Percentiles rank a stretch among this genome's conserved stretches.
Evolutionary conservation across 2,329 filamentous ascomycete species (phyloP).

Genomic region (Nemania sp.): DNA sequence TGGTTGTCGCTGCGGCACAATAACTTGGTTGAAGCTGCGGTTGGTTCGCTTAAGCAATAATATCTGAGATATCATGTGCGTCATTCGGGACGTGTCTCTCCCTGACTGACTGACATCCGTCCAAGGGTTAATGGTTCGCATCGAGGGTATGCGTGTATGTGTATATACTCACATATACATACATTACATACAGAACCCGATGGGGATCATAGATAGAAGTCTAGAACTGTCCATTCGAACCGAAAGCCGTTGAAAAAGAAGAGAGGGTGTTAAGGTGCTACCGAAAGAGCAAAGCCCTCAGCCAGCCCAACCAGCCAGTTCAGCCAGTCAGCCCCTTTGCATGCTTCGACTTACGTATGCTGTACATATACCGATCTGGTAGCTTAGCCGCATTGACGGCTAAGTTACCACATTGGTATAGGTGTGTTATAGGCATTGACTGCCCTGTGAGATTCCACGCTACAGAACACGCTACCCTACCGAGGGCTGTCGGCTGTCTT

Average conservation of each 20-base stretch:
- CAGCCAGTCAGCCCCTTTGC: background rate
- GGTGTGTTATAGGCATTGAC: background rate
- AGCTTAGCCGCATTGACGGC: slow-evolving; percentile 15
- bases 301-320: no score
- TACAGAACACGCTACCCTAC: slow-evolving; percentile 3
- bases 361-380: background rate
- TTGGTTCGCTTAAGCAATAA: slow-evolving; percentile 32
- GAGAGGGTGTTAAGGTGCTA: background rate
- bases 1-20: slow-evolving; percentile 18
- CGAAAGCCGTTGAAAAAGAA: background rate
- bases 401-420: slow-evolving; percentile 11
- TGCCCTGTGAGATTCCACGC: slow-evolving; percentile 22
- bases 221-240: no score
- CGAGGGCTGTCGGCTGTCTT: background rate
- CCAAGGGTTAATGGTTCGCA: slow-evolving; percentile 14
- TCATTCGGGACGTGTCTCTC: slow-evolving; percentile 26
- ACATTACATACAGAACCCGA: background rate
- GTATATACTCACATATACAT: background rate
- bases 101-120: slow-evolving; percentile 1
- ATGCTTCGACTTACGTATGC: background rate
- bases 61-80: slow-evolving; percentile 32
- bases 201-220: background rate
- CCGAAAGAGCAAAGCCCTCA: slow-evolving; percentile 2
- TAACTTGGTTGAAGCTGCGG: slow-evolving; percentile 13
- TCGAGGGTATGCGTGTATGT: background rate